Evolutionary conservation across 768 basidiomycete genomes (phyloP).

Genomic region (Leccinum incarnatum): DNA sequence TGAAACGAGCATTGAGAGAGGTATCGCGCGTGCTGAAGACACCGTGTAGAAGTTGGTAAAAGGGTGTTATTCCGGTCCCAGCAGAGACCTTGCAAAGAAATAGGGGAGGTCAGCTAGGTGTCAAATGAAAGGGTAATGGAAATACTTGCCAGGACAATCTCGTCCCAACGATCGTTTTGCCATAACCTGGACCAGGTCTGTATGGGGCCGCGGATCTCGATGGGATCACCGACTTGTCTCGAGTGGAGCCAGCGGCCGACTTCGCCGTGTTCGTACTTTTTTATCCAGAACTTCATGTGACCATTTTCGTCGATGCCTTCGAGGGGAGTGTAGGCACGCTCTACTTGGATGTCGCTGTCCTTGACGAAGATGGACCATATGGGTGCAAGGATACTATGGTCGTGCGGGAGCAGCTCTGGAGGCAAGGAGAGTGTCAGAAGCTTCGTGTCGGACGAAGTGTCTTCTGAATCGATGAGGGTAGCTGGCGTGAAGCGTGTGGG

Average conservation of each 20-base stretch:
- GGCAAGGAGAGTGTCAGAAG: conserved; percentile 62
- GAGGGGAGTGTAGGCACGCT: conserved; percentile 81
- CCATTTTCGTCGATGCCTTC: conserved; percentile 67
- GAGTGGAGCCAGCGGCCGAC: conserved; percentile 82
- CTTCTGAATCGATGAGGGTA: conserved; percentile 50
- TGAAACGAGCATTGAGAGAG: conserved; percentile 52
- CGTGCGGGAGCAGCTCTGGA: conserved; percentile 34
- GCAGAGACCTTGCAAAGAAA: conserved; percentile 68
- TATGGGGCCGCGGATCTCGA: conserved; percentile 78
- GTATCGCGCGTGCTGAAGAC: conserved; percentile 38
- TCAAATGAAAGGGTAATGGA: background rate
- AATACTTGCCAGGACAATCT: conserved; percentile 65
- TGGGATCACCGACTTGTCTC: conserved; percentile 57
- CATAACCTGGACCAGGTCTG: conserved; percentile 53
- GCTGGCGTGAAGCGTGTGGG: conserved; percentile 55
- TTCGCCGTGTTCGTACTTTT: conserved; percentile 74
- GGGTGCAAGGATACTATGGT: conserved; percentile 31
- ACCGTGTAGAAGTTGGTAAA: conserved; percentile 69
- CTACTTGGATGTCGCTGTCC: conserved; percentile 86
- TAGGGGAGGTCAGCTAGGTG: background rate
- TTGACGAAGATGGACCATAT: conserved; percentile 82
- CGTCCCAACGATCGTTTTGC: conserved; percentile 66
- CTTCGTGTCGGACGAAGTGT: conserved; percentile 57
- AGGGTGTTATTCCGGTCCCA: conserved; percentile 85
- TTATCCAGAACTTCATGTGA: conserved; percentile 75